These are phyloP conservation scores for Claviceps quebecensis DNA, from an alignment of 2,329 filamentous ascomycete species.

Conservation along the genomic window DNA sequence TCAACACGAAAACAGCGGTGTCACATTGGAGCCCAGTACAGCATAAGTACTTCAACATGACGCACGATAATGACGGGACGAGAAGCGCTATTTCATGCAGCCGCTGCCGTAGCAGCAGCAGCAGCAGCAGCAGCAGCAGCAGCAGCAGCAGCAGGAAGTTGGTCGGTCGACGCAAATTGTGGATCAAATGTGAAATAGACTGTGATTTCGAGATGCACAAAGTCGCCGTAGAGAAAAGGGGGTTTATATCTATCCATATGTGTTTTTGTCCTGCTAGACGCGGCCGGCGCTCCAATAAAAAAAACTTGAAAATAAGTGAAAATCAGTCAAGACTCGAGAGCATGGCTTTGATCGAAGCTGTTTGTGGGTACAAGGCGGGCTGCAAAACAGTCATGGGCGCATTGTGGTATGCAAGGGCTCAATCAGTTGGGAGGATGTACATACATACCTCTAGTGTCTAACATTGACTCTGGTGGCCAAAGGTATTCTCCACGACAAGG, in stretches of 20 bases:
- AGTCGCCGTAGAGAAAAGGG: neutral
- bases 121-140: no score
- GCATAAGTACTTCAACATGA: conserved; percentile 17
- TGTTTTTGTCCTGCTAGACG: neutral
- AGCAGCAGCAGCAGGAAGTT: neutral
- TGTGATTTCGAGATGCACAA: neutral
- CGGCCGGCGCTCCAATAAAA: neutral
- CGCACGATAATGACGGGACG: conserved; percentile 4
- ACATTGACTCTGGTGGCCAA: neutral
- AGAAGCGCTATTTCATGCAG: conserved; percentile 2
- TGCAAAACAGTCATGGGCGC: neutral
- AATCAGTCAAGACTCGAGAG: neutral
- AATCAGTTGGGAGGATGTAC: neutral
- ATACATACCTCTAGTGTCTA: neutral
- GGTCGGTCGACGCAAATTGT: neutral
- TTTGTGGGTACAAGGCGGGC: neutral
- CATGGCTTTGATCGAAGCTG: no score
- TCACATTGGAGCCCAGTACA: conserved; percentile 37
- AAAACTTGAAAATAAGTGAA: neutral
- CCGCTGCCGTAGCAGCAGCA: neutral
- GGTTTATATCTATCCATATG: neutral
- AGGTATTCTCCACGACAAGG: neutral
- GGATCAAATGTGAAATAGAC: neutral
- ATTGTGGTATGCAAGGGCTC: neutral
- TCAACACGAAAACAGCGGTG: conserved; percentile 26